phyloP scores from a whole-genome alignment of 352 stramenopile species.

The Globisporangium rhizosaccharum region DNA sequence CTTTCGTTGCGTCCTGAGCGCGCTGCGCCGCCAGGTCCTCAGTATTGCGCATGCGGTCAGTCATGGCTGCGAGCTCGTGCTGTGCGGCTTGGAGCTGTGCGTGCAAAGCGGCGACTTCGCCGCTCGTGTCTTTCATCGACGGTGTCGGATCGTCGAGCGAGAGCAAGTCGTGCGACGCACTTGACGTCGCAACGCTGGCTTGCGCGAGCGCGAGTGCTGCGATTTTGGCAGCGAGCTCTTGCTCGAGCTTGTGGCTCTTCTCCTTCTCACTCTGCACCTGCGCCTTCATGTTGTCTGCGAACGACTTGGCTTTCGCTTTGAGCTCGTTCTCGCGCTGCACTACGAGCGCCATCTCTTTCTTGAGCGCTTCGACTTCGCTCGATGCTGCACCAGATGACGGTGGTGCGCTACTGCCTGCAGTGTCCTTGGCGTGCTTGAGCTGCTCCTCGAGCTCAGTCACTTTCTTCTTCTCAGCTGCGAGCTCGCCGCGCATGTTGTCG shows the following conservation, averaged over 20 bases:
- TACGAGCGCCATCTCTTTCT: conserved; percentile 36
- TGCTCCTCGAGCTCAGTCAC: conserved; percentile 48
- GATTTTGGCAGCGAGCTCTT: conserved; percentile 38
- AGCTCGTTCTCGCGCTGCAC: conserved; percentile 55
- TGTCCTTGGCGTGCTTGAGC: conserved; percentile 23
- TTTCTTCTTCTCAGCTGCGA: conserved; percentile 64
- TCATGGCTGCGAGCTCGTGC: conserved; percentile 26
- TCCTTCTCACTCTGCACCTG: conserved; percentile 62
- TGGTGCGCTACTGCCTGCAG: background rate
- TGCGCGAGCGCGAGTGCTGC: conserved; percentile 23
- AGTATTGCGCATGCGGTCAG: conserved; percentile 26
- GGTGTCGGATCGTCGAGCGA: conserved; percentile 12
- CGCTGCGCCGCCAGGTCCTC: conserved; percentile 28
- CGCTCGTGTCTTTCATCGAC: conserved; percentile 8
- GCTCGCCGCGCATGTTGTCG: conserved; percentile 65
- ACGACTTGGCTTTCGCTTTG: conserved; percentile 62
- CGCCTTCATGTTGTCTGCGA: conserved; percentile 60
- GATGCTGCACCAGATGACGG: background rate
- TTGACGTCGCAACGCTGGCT: conserved; percentile 15
- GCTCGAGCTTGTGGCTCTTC: conserved; percentile 41
- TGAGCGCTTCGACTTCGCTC: conserved; percentile 32
- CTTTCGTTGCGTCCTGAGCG: conserved; percentile 17
- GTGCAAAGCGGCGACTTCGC: conserved; percentile 35
- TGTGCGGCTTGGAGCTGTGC: conserved; percentile 25
- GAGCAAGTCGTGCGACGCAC: conserved; percentile 9